Percentiles rank a stretch among this genome's conserved stretches.
phyloP scores from a whole-genome alignment of 305 asterid species.

The Fraxinus sp. region DNA sequence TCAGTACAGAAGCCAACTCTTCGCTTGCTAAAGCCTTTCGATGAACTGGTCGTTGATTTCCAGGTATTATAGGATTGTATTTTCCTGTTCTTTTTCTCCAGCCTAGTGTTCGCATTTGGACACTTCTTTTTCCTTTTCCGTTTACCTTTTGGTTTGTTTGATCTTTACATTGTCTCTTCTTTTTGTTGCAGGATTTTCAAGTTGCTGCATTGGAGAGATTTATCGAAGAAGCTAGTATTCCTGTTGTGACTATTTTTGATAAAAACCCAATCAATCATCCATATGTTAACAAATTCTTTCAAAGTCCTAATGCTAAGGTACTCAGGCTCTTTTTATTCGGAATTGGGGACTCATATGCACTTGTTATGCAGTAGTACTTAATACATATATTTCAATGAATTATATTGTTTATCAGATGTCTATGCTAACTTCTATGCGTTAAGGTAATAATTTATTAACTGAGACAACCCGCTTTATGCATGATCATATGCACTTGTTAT shows the following conservation, averaged over 20 bases:
- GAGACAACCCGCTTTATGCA: neutral
- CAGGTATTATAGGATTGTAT: slow-evolving; percentile 40
- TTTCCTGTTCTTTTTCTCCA: neutral
- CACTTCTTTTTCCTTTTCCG: neutral
- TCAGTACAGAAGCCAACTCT: slow-evolving; percentile 64
- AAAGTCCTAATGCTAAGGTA: slow-evolving; percentile 55
- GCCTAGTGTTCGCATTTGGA: neutral
- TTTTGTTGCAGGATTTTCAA: slow-evolving; percentile 56
- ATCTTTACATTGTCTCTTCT: neutral
- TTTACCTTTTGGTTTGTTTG: neutral
- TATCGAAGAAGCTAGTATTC: slow-evolving; percentile 48
- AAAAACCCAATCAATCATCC: slow-evolving; percentile 52
- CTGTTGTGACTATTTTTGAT: slow-evolving; percentile 56
- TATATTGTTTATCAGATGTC: neutral
- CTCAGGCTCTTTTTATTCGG: neutral
- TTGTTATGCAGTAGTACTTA: neutral
- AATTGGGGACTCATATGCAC: neutral
- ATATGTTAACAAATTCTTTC: slow-evolving; percentile 59
- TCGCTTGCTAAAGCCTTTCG: slow-evolving; percentile 82
- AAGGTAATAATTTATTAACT: neutral
- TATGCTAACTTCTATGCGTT: neutral
- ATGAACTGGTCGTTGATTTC: slow-evolving; percentile 61
- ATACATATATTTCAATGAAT: neutral
- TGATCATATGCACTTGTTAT: neutral
- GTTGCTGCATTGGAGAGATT: slow-evolving; percentile 65